A percentile compares a stretch with the other conserved stretches of the same genome.
Conservation (phyloP, 106 monocot species). For the Chionographis japonica region DNA sequence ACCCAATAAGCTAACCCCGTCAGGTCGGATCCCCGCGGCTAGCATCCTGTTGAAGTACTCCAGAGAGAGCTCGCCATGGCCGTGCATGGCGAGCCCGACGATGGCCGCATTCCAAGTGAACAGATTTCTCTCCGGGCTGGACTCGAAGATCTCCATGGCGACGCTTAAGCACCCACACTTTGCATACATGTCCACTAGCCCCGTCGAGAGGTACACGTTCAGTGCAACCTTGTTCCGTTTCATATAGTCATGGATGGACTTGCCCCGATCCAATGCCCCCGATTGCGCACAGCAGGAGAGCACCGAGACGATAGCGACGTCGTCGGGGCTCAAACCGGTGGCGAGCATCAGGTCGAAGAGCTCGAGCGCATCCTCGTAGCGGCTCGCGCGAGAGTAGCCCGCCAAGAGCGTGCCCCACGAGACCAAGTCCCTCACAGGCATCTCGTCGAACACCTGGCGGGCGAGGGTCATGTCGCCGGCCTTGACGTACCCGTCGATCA, state of each 20-base stretch:
- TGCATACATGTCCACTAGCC: slow-evolving; percentile 53
- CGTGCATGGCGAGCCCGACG: slow-evolving; percentile 48
- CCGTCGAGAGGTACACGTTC: slow-evolving; percentile 37
- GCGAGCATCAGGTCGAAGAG: slow-evolving; percentile 42
- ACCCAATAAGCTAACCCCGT: slow-evolving; percentile 50
- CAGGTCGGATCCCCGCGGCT: slow-evolving; percentile 22
- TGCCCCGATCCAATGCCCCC: slow-evolving; percentile 37
- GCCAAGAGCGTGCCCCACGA: slow-evolving; percentile 61
- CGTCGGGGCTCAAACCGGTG: slow-evolving; percentile 26
- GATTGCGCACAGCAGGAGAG: slow-evolving; percentile 50
- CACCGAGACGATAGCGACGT: slow-evolving; percentile 31
- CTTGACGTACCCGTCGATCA: slow-evolving; percentile 37
- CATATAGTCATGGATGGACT: slow-evolving; percentile 37
- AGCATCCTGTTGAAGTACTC: slow-evolving; percentile 42
- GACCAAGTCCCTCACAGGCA: slow-evolving; percentile 34
- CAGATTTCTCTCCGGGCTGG: slow-evolving; percentile 18
- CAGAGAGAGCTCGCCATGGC: slow-evolving; percentile 41
- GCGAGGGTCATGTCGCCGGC: slow-evolving; percentile 11
- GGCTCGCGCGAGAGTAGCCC: slow-evolving; percentile 15
- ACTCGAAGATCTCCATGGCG: slow-evolving; percentile 38
- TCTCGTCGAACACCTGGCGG: slow-evolving; percentile 41
- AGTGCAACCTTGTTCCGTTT: neutral
- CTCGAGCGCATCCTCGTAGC: slow-evolving; percentile 12
- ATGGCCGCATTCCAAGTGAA: slow-evolving; percentile 71
- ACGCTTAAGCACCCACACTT: slow-evolving; percentile 49